phyloP scores from a whole-genome alignment of 1,139 yeast genomes.

The Zhuliangozyma blackwelliae region DNA sequence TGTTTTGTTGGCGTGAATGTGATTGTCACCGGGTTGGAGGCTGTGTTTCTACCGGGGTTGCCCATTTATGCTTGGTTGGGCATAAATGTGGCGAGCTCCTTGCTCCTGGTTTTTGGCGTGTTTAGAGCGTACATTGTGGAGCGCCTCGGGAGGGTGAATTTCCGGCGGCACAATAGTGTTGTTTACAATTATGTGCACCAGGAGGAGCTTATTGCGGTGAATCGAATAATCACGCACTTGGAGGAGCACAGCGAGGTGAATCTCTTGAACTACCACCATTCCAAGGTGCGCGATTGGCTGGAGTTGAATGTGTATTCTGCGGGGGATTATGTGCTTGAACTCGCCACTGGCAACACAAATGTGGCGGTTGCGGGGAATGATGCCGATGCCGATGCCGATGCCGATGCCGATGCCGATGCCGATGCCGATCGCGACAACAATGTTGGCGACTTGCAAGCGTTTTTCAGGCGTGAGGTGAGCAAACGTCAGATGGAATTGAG shows the following conservation, averaged over 20 bases:
- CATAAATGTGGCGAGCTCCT: conserved; percentile 6
- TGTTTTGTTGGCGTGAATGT: neutral
- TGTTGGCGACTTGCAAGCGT: conserved; percentile 13
- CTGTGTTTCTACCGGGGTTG: conserved; percentile 9
- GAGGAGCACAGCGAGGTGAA: conserved; percentile 41
- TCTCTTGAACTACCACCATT: conserved; percentile 34
- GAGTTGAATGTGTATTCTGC: conserved; percentile 16
- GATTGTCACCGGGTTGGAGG: conserved; percentile 1
- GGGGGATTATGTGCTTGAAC: conserved; percentile 26
- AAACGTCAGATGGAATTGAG: conserved; percentile 27
- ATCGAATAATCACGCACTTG: conserved; percentile 31
- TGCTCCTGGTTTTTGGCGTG: conserved; percentile 7
- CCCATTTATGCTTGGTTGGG: conserved; percentile 10
- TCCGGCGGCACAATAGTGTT: conserved; percentile 29
- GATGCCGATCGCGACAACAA: neutral
- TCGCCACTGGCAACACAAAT: conserved; percentile 13
- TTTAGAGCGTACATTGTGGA: conserved; percentile 13
- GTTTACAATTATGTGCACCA: conserved; percentile 20
- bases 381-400: neutral
- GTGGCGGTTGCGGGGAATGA: conserved; percentile 4
- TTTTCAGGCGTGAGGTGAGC: conserved; percentile 23
- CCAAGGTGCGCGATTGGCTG: conserved; percentile 23
- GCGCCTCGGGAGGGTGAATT: conserved; percentile 26
- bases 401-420: neutral
- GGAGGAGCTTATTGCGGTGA: conserved; percentile 27